Evolutionary conservation across 441 rosid genomes (phyloP).

Genomic region (Arabidopsis lyrata): DNA sequence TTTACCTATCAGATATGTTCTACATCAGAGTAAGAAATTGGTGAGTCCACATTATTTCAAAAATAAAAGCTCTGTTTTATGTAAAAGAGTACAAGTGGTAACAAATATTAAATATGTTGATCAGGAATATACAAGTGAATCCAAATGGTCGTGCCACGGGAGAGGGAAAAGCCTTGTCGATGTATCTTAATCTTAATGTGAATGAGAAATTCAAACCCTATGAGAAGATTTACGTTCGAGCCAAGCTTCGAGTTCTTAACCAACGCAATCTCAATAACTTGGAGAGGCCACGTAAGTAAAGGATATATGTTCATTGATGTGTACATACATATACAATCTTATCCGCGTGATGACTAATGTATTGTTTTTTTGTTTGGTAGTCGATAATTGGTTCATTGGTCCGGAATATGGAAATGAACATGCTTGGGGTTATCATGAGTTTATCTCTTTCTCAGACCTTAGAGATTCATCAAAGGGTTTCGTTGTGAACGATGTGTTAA

Average conservation of each 20-base stretch:
- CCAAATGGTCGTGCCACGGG: constrained; percentile 4
- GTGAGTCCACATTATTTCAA: constrained; percentile 24
- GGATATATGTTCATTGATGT: not conserved
- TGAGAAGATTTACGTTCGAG: constrained; percentile 30
- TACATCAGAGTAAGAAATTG: constrained; percentile 25
- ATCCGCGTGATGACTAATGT: not conserved
- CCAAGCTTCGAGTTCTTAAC: constrained; percentile 36
- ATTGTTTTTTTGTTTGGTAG: not conserved
- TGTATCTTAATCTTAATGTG: not conserved
- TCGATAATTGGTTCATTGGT: constrained; percentile 8
- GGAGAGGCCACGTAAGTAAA: constrained; percentile 30
- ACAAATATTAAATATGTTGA: not conserved
- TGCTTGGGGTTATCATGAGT: not conserved
- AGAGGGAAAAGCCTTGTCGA: constrained; percentile 15
- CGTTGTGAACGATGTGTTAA: constrained; percentile 24
- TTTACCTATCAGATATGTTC: constrained; percentile 4
- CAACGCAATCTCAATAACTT: not conserved
- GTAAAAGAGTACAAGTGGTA: not conserved
- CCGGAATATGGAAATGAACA: not conserved
- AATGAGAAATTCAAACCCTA: constrained; percentile 16
- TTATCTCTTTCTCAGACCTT: not conserved
- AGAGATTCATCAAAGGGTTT: constrained; percentile 33
- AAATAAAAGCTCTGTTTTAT: too few species aligned
- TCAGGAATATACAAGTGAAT: constrained; percentile 8
- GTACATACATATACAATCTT: not conserved